Evolutionary conservation across 2,329 filamentous ascomycete genomes (phyloP).

Genomic region (Hyphodiscus sp.): DNA sequence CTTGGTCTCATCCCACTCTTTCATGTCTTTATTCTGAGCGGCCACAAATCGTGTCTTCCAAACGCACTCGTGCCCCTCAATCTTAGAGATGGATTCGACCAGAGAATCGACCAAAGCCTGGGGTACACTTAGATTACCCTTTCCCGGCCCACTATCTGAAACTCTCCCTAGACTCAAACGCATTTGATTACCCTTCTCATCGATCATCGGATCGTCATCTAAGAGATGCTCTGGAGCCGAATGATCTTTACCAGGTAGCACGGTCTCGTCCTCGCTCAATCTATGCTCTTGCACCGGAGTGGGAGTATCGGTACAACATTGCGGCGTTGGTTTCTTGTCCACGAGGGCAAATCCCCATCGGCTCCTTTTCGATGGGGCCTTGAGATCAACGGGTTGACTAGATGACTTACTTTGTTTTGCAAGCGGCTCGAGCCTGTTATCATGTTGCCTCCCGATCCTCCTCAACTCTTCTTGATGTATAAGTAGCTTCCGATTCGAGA

Average conservation of each 20-base stretch:
- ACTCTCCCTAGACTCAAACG: too few relatives aligned
- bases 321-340: conserved; percentile 5
- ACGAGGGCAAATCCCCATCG: conserved; percentile 8
- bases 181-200: not conserved
- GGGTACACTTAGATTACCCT: not conserved
- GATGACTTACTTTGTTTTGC: not conserved
- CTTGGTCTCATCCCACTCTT: not conserved
- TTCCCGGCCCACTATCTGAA: not conserved
- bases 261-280: conserved; percentile 1
- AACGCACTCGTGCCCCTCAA: conserved; percentile 17
- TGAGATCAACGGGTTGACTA: not conserved
- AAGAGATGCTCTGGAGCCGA: not conserved
- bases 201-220: not conserved
- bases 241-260: not conserved
- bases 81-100: not conserved
- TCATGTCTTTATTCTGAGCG: not conserved
- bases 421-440: conserved; percentile 2
- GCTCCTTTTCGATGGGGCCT: not conserved
- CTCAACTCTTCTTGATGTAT: conserved; percentile 13
- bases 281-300: conserved; percentile 1
- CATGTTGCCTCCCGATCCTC: conserved; percentile 2
- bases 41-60: conserved; percentile 18
- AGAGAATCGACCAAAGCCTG: not conserved
- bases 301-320: conserved; percentile 1
- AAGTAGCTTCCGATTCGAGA: conserved; percentile 10